Conservation (phyloP, 2,329 filamentous ascomycete genomes). For the Acrocalymma vagum region DNA sequence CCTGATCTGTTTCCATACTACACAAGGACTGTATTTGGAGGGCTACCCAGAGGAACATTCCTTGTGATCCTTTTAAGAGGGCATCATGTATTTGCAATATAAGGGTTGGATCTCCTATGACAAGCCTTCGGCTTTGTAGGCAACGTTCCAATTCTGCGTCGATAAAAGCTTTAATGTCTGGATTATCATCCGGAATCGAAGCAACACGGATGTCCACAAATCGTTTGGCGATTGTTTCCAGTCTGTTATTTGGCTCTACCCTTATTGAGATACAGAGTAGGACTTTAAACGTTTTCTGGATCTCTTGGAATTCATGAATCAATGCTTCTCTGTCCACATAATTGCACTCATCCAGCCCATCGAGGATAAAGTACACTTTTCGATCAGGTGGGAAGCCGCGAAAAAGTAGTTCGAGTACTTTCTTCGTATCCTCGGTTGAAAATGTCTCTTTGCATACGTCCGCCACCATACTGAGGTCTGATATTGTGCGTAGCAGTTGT, state of each 20-base stretch:
- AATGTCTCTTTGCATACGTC: slow-evolving; percentile 9
- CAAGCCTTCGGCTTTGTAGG: slow-evolving; percentile 20
- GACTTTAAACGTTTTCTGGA: slow-evolving; percentile 29
- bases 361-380: slow-evolving; percentile 43
- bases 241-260: slow-evolving; percentile 22
- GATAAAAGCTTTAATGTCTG: slow-evolving; percentile 35
- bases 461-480: slow-evolving; percentile 22
- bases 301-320: slow-evolving; percentile 20
- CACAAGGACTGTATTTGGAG: slow-evolving; percentile 38
- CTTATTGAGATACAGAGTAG: slow-evolving; percentile 33
- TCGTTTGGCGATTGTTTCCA: slow-evolving; percentile 5
- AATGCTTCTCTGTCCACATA: slow-evolving; percentile 17
- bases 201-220: slow-evolving; percentile 8
- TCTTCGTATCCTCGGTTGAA: slow-evolving; percentile 16
- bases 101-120: slow-evolving; percentile 31
- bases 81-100: slow-evolving; percentile 35
- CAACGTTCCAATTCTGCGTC: slow-evolving; percentile 31
- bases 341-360: slow-evolving; percentile 46
- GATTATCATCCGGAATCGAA: slow-evolving; percentile 28
- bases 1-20: slow-evolving; percentile 44
- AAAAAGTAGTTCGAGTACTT: slow-evolving; percentile 28
- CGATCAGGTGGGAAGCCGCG: slow-evolving; percentile 14
- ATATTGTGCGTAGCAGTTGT: slow-evolving; percentile 45
- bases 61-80: slow-evolving; percentile 25
- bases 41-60: slow-evolving; percentile 38